These are phyloP conservation scores for Boletales sp. DNA, from an alignment of 768 basidiomycete species.

Conservation along the genomic window DNA sequence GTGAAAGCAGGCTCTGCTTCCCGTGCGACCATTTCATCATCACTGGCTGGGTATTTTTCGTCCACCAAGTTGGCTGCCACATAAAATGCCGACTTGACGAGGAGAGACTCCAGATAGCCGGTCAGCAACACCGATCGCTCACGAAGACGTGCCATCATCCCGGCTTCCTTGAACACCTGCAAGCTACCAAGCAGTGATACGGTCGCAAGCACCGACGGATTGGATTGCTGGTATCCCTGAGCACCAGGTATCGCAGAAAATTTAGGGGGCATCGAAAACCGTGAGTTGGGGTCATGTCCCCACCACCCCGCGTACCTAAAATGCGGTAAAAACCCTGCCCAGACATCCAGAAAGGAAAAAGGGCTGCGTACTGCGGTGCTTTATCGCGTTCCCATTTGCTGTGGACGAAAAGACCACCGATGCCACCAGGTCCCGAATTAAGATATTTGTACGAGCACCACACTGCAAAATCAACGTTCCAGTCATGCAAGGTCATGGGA, in stretches of 20 bases:
- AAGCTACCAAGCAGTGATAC: constrained; percentile 83
- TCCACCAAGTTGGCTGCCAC: constrained; percentile 39
- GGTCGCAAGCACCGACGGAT: constrained; percentile 79
- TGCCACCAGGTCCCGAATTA: constrained; percentile 95
- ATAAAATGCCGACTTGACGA: constrained; percentile 63
- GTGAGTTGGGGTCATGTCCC: constrained; percentile 86
- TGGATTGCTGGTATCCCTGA: constrained; percentile 94
- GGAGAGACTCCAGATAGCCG: constrained; percentile 58
- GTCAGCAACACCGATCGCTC: constrained; percentile 73
- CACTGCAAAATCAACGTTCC: constrained; percentile 95
- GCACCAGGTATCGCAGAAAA: constrained; percentile 89
- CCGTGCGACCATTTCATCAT: constrained; percentile 12
- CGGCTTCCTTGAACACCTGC: constrained; percentile 72
- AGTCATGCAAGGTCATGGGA: constrained; percentile 82
- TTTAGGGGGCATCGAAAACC: constrained; percentile 84
- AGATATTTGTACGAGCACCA: constrained; percentile 99
- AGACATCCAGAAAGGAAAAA: constrained; percentile 9
- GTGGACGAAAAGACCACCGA: constrained; percentile 90
- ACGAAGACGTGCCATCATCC: constrained; percentile 68
- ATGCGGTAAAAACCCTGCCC: constrained; percentile 11
- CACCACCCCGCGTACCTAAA: constrained; percentile 93
- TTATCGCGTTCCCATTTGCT: constrained; percentile 68
- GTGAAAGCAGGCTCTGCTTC: constrained; percentile 58
- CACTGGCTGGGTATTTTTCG: constrained; percentile 24
- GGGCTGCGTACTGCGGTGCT: constrained; percentile 55